Evolutionary conservation across 345 rosid genomes (phyloP), one percentile per base, ranked within the genome.

Genomic region (Syzygium grande): DNA sequence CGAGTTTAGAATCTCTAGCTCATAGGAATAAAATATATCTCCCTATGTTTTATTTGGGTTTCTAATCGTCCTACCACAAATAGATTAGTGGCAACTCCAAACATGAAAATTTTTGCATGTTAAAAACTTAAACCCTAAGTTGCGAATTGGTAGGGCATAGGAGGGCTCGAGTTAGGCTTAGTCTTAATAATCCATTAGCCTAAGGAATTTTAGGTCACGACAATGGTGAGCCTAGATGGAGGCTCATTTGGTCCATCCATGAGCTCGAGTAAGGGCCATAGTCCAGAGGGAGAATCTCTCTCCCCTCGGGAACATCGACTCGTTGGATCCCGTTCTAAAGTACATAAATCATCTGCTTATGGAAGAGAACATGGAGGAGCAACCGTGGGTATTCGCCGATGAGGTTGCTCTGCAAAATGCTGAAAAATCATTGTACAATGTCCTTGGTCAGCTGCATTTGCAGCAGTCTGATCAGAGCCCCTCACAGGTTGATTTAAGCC

Each of bases 291-390:
- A 30, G 90, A 61, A 5, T 86, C 92, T 77, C 84, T 53, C 73
- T 17, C 84, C 52, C 96, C 90, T 52, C 92, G 5, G 94, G 84
- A 96, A 92, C 87, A 90, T 87, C 58, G 91, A 91, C 19, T 93
- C 92, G 16, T 90, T 92, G 3, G 95, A 94, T 49, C 88, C 94
- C 2, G 92, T 94, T 51, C 94, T 94, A 88, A 93, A 87, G 89
- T 95, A 94, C 89, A 92, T 96, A 27, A 93, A 86, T 84, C 93
- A 94, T 92, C 87, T 95, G 85, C 98, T 95, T 30, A 90, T 96
- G 98, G 98, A 95, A 88, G 98, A 95, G 92, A 92, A 92, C 88
- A 84, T 93, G 90, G 94, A 91, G 43, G 93, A 91, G 85, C 91
- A 92, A 61, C 94, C 94, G 11, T 88, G 92, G 86, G 89, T 92